Evolutionary conservation across 495 filamentous ascomycete genomes (phyloP).

Genomic region (Alectoria sarmentosa): DNA sequence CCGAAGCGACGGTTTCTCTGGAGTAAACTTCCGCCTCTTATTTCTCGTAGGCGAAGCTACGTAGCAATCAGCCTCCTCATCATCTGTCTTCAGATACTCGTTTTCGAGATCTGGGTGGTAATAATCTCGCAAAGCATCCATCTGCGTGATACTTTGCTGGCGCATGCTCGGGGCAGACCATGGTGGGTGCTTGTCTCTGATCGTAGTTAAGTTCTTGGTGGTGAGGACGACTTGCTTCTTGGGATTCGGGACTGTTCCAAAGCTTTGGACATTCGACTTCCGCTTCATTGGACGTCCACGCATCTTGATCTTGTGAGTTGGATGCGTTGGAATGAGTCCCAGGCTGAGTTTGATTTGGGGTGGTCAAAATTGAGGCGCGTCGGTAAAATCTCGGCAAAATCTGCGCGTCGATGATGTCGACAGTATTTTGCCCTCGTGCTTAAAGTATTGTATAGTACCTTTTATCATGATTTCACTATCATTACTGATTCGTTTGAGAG

Average conservation of each 20-base stretch:
- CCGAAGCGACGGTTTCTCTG: conserved; percentile 1
- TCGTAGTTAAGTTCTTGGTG: conserved; percentile 1
- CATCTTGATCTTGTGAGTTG: neutral
- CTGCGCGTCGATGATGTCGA: neutral
- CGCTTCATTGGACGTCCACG: conserved; percentile 1
- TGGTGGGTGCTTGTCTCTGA: conserved; percentile 11
- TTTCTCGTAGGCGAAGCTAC: neutral
- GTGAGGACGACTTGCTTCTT: conserved; percentile 8
- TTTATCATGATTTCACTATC: neutral
- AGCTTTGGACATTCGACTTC: neutral
- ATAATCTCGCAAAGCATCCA: conserved; percentile 19
- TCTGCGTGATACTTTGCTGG: conserved; percentile 31
- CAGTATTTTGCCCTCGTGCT: neutral
- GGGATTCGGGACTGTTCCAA: conserved; percentile 1
- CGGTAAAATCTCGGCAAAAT: neutral
- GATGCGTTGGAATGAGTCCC: neutral
- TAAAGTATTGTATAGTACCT: neutral
- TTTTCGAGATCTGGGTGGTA: conserved; percentile 21
- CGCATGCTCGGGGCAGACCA: conserved; percentile 18
- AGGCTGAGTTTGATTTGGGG: neutral
- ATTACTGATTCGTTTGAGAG: neutral
- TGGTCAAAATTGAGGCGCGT: neutral
- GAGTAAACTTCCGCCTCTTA: conserved; percentile 18
- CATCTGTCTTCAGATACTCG: conserved; percentile 15
- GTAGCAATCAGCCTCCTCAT: conserved; percentile 15